Evolutionary conservation across 495 filamentous ascomycete genomes (phyloP), one percentile per base, ranked within the genome.

Genomic region (Aspergillus avenaceus): DNA sequence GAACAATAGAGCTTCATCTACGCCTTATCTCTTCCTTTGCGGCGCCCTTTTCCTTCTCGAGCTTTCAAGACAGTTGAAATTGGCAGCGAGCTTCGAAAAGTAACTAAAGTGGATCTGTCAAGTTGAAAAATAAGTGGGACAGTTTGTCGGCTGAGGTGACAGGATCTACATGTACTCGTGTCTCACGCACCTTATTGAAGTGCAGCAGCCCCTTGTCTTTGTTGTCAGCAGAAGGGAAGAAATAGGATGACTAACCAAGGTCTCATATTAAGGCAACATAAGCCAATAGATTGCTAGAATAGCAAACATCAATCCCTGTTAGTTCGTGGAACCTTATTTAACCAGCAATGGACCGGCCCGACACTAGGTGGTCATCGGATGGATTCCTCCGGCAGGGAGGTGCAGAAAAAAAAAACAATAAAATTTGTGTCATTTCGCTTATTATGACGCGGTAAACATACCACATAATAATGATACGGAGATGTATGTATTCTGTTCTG

Each of bases 321-420:
- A 50, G 54, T 36, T 50, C 45, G 45, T 54, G 55, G 50, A 47
- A 58, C 47, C 32, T 34, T 38, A 38, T 38, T 38, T 21, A 38
- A 44, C 13, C 55, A 50, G 50, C 50, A 37, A 46, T 56, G 57
- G 58, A 54, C 58, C 58, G 57, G 45, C 45, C 58, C 53, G 53
- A 37, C 47, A 54, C 48, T 43, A 36, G 54, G 8, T 34, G 25
- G 34, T 40, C 27, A 41, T 41, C 37, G 29, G 50, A 50, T 27
- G 32, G 43, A 38, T 32, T 9, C n/a, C 14, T 37, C 29, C 28
- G 45, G 22, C 31, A 25, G 28, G 28, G 31, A 25, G 22, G 29
- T 24, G 29, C 19, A 16, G 40, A 19, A 42, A 23, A 6, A 6
- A 36, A 16, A 36, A 12, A 36, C 14, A 38, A 38, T 19, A 7